Evolutionary conservation across 2,329 filamentous ascomycete species (phyloP), one percentile per base, ranked within the genome.

Genomic region (Fusarium papillatum): DNA sequence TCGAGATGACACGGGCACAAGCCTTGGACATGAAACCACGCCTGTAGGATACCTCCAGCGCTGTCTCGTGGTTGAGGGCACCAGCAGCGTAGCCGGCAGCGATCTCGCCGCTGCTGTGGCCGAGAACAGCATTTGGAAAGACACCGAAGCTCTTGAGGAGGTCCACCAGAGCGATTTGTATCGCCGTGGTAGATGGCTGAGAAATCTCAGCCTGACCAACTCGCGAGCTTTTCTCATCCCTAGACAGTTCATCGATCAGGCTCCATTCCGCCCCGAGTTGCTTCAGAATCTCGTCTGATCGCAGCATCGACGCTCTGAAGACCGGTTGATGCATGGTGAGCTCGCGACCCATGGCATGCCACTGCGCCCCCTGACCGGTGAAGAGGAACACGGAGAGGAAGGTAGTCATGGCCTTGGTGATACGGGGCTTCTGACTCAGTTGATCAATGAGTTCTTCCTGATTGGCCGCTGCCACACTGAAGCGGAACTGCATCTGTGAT

Each of bases 131-230:
- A 17, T 73, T 43, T 0, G 83, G 82, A 1, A 55, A 65, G 5
- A 86, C 70, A 3, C 77, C 76, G 60, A 81, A 84, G 3, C 71
- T 75, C 34, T 76, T 69, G n/a, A 85, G 76, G 1, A 87, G 77
- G 19, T 86, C 81, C 0, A 87, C 80, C 1, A 88, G 70, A 2
- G 78, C 84, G 5, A 88, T 78, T 69, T 88, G 87, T 1, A 88
- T 50, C 0, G 85, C 85, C 0, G 86, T 87, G 65, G 83, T 87
- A 1, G 85, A 62, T 0, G 87, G 82, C 68, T 88, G 86, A 24
- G 80, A 80, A 38, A 81, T 67, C 9, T 80, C 78, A 7, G 81
- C 74, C 38, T 80, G 77, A 67, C 87, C 86, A 50, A 82, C 69
- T 7, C 63, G 72, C n/a, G 76, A 77, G 1, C 34, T 68, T 11